Base-by-base conservation (phyloP, 768 basidiomycete genomes). In the Clitopilus passeckerianus region DNA sequence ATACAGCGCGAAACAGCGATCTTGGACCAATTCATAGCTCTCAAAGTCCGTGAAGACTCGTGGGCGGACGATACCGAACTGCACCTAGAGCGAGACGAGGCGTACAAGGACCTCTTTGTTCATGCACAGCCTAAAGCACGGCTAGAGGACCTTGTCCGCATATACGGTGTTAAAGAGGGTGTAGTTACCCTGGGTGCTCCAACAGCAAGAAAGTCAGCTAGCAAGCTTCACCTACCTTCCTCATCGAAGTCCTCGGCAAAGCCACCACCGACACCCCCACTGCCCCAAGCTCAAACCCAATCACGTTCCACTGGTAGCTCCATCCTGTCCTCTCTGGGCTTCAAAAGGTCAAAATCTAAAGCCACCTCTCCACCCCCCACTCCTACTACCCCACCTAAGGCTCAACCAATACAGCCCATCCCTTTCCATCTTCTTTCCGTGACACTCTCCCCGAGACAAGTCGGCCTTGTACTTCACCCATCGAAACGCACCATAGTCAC, bases 11-110 rank as follows among this genome's bases (percentile, higher is more conserved):
- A 93, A 68, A 90, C 91, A 0, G 71, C 74, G 58, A 80, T 88
- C 16, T 81, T 94, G 20, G 92, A 94, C 74, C 79, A 80, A 59
- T 93, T 90, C 77, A 88, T 94, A 53, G 83, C 85, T 2, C 81
- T 93, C 66, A 90, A 89, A 71, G 87, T 90, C 56, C 84, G 83
- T 20, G 87, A 93, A 67, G 92, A 93, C 71, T 80, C 92, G 46
- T 86, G 87, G 77, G 74, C 79, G 41, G 90, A 92, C 71, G 88
- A 91, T 53, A 79, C 81, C 1, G 84, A 85, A 67, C 78, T 93
- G 22, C 90, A 93, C 64, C 81, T 91, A 53, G 87, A 87, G 65
- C 78, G 86, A 12, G 86, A 87, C 57, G 90, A 91, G 68, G 79
- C 81, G 9, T 93, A 89, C 76, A 85, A 84, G 60, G 91, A 93